Conservation (phyloP, 495 filamentous ascomycete genomes). For the Collariella sp. region DNA sequence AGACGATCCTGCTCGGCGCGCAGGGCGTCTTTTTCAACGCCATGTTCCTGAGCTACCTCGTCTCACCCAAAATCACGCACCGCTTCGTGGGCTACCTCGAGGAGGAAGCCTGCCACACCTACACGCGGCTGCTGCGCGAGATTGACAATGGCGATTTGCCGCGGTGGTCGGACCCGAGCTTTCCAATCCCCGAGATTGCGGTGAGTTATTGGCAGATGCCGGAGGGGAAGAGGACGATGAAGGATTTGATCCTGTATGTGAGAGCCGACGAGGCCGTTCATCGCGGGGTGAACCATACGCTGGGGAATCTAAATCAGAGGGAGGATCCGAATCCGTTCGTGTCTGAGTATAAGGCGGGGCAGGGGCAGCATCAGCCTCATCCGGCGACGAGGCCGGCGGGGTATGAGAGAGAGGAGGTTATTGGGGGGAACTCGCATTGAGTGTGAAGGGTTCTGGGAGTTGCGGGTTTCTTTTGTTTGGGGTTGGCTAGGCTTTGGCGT, state of each 20-base stretch:
- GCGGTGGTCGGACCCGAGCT: slow-evolving; percentile 58
- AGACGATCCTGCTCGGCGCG: slow-evolving; percentile 71
- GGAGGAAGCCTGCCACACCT: slow-evolving; percentile 94
- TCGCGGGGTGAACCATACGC: slow-evolving; percentile 91
- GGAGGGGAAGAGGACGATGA: slow-evolving; percentile 72
- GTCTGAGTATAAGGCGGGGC: slow-evolving; percentile 56
- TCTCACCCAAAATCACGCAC: slow-evolving; percentile 84
- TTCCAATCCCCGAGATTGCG: slow-evolving; percentile 80
- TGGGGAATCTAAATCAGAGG: slow-evolving; percentile 73
- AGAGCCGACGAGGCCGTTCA: slow-evolving; percentile 90
- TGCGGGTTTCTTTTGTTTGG: background rate
- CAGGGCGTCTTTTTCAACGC: slow-evolving; percentile 88
- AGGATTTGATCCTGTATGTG: slow-evolving; percentile 77
- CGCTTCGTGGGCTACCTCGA: slow-evolving; percentile 96
- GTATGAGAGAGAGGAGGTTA: slow-evolving; percentile 78
- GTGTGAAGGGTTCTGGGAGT: no score
- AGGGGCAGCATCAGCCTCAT: slow-evolving; percentile 45
- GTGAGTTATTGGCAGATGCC: slow-evolving; percentile 90
- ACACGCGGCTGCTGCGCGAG: slow-evolving; percentile 77
- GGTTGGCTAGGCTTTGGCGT: background rate
- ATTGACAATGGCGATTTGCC: slow-evolving; percentile 77
- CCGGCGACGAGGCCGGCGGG: slow-evolving; percentile 58
- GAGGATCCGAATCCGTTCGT: slow-evolving; percentile 88
- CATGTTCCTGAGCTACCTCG: slow-evolving; percentile 81
- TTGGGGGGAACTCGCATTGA: no score